Evolutionary conservation across 2,329 filamentous ascomycete genomes (phyloP).

Genomic region (Fusarium irregulare): DNA sequence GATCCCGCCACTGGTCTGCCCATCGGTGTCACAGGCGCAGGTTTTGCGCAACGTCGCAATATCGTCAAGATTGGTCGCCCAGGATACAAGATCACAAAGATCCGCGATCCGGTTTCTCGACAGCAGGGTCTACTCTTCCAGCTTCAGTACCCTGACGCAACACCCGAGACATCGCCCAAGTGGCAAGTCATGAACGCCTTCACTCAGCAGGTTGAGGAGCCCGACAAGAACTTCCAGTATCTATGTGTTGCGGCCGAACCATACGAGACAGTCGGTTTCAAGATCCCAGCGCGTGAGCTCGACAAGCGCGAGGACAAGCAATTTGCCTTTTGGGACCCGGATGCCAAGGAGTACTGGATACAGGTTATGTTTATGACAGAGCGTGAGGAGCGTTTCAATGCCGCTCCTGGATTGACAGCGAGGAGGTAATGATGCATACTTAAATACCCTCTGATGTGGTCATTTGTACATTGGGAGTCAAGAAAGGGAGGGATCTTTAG

Average conservation of each 20-base stretch:
- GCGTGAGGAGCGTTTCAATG: conserved; percentile 87
- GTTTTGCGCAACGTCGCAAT: conserved; percentile 79
- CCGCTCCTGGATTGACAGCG: conserved; percentile 69
- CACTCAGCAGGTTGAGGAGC: conserved; percentile 94
- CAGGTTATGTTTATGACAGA: conserved; percentile 99
- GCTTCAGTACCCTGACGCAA: conserved; percentile 93
- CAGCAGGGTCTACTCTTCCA: conserved; percentile 96
- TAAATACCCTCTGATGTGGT: conserved; percentile 4
- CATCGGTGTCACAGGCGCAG: conserved; percentile 76
- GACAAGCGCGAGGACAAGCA: conserved; percentile 89
- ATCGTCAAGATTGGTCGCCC: conserved; percentile 94
- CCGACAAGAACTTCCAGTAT: conserved; percentile 95
- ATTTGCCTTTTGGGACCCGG: conserved; percentile 95
- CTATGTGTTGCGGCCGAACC: conserved; percentile 94
- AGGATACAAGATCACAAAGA: conserved; percentile 98
- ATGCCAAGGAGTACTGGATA: conserved; percentile 96
- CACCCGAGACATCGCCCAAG: conserved; percentile 77
- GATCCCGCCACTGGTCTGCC: conserved; percentile 77
- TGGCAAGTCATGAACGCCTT: conserved; percentile 98
- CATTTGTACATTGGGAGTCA: conserved; percentile 25
- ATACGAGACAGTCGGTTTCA: conserved; percentile 97
- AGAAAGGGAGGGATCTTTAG: conserved; percentile 17
- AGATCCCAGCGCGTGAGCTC: conserved; percentile 92
- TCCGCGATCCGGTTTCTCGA: conserved; percentile 85
- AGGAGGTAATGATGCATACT: conserved; percentile 51